A percentile compares a stretch with the other conserved stretches of the same genome.
These are phyloP conservation scores for Sphenostylis stenocarpa DNA, from an alignment of 306 rosid genomes.

Conservation along the genomic window DNA sequence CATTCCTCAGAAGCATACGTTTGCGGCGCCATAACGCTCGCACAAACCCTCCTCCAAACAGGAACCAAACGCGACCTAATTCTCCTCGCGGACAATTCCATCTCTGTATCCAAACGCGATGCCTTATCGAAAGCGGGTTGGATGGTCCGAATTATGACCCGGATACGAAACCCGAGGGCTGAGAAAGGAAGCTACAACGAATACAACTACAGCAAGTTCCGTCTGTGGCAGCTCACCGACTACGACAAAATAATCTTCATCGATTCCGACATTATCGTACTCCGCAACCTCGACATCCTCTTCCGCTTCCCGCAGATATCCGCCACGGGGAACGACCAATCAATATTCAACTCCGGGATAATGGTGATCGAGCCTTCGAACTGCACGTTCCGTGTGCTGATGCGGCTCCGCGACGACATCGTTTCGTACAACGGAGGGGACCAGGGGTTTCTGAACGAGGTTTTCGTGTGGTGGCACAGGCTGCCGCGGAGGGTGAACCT, in stretches of 20 bases:
- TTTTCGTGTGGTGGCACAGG: constrained; percentile 94
- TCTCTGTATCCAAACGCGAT: constrained; percentile 51
- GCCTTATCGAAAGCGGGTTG: constrained; percentile 66
- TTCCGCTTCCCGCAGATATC: constrained; percentile 76
- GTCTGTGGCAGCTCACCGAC: constrained; percentile 79
- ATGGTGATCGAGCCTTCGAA: constrained; percentile 90
- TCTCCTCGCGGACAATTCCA: constrained; percentile 63
- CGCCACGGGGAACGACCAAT: constrained; percentile 76
- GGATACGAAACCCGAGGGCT: constrained; percentile 75
- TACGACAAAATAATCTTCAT: constrained; percentile 73
- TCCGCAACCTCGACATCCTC: constrained; percentile 74
- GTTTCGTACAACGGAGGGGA: constrained; percentile 86
- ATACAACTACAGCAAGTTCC: constrained; percentile 91
- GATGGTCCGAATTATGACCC: constrained; percentile 55
- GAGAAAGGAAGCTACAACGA: constrained; percentile 66
- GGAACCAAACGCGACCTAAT: constrained; percentile 75
- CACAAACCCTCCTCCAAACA: constrained; percentile 68
- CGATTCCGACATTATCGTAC: constrained; percentile 75
- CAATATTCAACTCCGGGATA: constrained; percentile 76
- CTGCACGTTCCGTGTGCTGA: constrained; percentile 60
- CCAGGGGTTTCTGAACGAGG: constrained; percentile 84
- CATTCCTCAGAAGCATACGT: constrained; percentile 71
- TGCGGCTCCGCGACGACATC: constrained; percentile 49
- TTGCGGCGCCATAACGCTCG: constrained; percentile 78
- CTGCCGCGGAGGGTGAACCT: constrained; percentile 73